These are phyloP conservation scores for Coelastrella sp. DNA, from an alignment of 139 green algal genomes.

Conservation along the genomic window DNA sequence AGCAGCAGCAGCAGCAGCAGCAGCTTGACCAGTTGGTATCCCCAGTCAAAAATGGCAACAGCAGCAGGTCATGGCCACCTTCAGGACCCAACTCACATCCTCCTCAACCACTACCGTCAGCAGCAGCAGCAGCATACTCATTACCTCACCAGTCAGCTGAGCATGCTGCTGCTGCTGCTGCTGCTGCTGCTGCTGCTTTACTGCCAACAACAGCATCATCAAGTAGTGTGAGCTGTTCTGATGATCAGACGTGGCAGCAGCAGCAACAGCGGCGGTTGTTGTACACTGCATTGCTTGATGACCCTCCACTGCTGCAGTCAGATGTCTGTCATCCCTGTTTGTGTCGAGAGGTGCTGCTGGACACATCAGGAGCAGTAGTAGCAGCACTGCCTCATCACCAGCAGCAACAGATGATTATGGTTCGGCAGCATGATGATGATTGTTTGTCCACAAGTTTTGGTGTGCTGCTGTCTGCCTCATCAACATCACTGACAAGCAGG, in stretches of 20 bases:
- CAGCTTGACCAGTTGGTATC: neutral
- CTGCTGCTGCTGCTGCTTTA: neutral
- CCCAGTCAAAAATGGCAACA: neutral
- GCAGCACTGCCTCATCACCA: neutral
- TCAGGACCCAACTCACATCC: neutral
- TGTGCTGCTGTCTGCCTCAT: slow-evolving; percentile 8
- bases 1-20: slow-evolving; percentile 12
- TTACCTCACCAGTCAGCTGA: too few species aligned
- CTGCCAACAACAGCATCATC: neutral
- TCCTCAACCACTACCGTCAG: neutral
- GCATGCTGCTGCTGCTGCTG: neutral
- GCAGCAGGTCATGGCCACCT: neutral
- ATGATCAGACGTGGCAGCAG: slow-evolving; percentile 13
- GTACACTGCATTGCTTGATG: neutral
- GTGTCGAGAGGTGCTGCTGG: slow-evolving; percentile 20
- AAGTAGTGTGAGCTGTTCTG: slow-evolving; percentile 15
- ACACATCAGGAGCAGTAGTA: neutral
- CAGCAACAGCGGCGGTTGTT: neutral
- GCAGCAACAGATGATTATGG: neutral
- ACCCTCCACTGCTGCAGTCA: neutral
- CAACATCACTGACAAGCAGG: slow-evolving; percentile 19
- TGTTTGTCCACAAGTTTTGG: neutral
- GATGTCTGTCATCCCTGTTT: neutral
- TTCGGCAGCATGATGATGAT: neutral
- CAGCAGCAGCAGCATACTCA: too few species aligned